Evolutionary conservation across 192 early-diverging fungal genomes (phyloP).

Genomic region (Podila clonocystis): DNA sequence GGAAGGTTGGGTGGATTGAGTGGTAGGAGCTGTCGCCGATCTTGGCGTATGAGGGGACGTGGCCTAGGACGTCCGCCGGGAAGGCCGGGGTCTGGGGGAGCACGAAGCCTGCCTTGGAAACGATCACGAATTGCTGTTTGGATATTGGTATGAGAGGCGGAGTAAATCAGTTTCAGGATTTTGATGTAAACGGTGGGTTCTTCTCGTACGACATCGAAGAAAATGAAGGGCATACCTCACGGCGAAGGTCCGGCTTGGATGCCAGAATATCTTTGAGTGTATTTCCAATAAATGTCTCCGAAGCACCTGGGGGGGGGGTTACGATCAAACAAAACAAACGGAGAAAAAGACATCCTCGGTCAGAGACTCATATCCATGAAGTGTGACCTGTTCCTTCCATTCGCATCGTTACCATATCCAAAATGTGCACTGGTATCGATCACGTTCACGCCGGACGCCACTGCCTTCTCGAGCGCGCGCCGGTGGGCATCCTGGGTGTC

Average conservation of each 20-base stretch:
- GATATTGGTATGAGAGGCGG: not conserved
- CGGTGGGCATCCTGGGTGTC: constrained; percentile 45
- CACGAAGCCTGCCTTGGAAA: constrained; percentile 65
- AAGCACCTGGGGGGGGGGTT: no score
- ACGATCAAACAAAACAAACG: not conserved
- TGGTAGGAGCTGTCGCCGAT: constrained; percentile 64
- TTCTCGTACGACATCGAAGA: no score
- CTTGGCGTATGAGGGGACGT: constrained; percentile 50
- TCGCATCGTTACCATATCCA: constrained; percentile 60
- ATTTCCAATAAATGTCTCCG: constrained; percentile 68
- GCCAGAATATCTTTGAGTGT: constrained; percentile 47
- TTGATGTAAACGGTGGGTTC: no score
- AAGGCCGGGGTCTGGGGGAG: constrained; percentile 7
- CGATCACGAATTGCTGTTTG: constrained; percentile 50
- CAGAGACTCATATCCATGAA: not conserved
- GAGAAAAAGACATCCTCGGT: not conserved
- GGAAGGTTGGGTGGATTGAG: constrained; percentile 67
- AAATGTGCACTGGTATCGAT: constrained; percentile 82
- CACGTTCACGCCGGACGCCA: constrained; percentile 72
- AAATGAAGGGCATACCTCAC: constrained; percentile 51
- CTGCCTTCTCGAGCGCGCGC: constrained; percentile 62
- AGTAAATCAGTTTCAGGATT: not conserved
- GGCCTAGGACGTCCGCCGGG: not conserved
- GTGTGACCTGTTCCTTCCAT: not conserved
- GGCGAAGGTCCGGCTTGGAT: constrained; percentile 38